A percentile compares a stretch with the other conserved stretches of the same genome.
Conservation (phyloP, 2,329 filamentous ascomycete genomes). For the Furcasterigmium furcatum region DNA sequence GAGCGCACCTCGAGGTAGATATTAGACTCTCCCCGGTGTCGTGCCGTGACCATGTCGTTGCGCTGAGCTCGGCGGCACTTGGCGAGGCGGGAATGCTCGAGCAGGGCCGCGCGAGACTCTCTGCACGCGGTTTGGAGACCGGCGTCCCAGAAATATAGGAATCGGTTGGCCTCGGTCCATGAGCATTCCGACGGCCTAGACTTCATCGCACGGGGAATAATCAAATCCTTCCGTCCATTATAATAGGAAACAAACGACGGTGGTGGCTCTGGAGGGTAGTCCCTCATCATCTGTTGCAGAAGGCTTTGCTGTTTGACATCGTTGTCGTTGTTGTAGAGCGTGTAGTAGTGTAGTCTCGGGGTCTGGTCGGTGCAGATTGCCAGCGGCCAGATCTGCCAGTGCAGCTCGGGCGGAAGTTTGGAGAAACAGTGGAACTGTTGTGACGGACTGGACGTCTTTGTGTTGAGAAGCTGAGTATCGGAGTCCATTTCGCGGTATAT, state of each 20-base stretch:
- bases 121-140: background rate
- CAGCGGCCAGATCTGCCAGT: background rate
- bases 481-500: too few relatives aligned
- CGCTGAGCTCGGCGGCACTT: background rate
- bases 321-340: background rate
- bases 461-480: too few relatives aligned
- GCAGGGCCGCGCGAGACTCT: background rate
- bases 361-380: background rate
- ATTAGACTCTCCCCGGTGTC: background rate
- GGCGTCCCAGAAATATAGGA: background rate
- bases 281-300: background rate
- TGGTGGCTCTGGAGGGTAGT: background rate
- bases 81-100: background rate
- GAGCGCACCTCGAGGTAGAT: too few relatives aligned
- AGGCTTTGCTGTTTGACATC: background rate
- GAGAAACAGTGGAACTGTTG: background rate
- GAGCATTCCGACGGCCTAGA: background rate
- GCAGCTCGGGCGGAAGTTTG: background rate
- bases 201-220: background rate
- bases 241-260: background rate
- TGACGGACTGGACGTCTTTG: too few relatives aligned
- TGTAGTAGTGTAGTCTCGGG: background rate
- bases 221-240: too few relatives aligned
- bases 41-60: background rate
- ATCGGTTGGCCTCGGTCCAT: background rate